Conservation (phyloP, 768 basidiomycete genomes). For the Udeniomyces megalosporus region DNA sequence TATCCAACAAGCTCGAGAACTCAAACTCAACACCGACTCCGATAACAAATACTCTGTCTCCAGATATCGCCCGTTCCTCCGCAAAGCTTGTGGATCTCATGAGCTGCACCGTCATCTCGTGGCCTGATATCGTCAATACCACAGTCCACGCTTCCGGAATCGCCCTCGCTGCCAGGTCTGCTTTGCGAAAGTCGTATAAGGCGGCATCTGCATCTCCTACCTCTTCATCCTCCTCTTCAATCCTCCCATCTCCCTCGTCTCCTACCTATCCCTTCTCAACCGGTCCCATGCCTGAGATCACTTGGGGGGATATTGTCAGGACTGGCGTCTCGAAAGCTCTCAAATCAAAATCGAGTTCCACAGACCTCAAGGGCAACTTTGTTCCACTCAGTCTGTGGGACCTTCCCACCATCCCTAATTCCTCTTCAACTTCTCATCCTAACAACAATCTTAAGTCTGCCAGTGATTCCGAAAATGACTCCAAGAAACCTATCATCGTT, state of each 20-base stretch:
- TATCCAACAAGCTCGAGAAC: too few relatives aligned
- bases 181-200: too few relatives aligned
- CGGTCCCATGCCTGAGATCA: background rate
- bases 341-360: background rate
- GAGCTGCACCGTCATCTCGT: background rate
- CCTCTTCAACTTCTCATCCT: constrained; percentile 12
- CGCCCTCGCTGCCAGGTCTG: background rate
- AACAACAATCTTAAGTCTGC: background rate
- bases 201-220: too few relatives aligned
- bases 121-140: constrained; percentile 5
- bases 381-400: background rate
- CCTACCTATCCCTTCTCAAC: background rate
- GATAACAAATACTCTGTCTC: too few relatives aligned
- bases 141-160: constrained; percentile 2
- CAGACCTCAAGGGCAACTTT: background rate
- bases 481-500: constrained; percentile 28
- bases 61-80: too few relatives aligned
- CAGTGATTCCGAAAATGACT: constrained; percentile 28
- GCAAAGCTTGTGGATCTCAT: too few relatives aligned
- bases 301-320: background rate
- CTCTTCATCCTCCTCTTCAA: background rate
- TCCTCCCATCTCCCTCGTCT: background rate
- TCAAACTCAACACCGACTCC: too few relatives aligned
- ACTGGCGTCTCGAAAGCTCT: background rate
- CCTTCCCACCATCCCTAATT: background rate